A percentile compares a stretch with the other conserved stretches of the same genome.
phyloP scores from a whole-genome alignment of 371 early-diverging fungal genomes.

The Mortierella sp. region DNA sequence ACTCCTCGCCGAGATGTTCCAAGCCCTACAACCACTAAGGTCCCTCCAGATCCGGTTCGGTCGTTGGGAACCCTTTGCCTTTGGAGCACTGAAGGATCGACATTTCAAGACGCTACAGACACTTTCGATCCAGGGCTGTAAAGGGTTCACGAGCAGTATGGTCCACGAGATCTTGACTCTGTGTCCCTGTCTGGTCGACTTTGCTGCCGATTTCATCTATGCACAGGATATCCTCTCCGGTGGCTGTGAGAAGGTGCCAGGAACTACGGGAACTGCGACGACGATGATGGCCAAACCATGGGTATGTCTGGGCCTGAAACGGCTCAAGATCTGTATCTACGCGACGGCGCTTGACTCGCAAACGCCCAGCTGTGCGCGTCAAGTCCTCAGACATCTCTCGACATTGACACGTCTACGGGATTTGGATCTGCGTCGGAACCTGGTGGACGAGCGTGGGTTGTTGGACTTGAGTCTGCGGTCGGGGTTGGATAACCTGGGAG shows the following conservation, averaged over 20 bases:
- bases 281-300: too few species aligned
- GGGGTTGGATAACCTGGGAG: background rate
- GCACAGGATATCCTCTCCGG: background rate
- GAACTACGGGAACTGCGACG: too few species aligned
- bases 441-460: background rate
- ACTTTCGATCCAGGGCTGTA: background rate
- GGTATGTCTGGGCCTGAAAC: background rate
- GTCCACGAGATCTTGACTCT: background rate
- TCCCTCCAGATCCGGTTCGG: background rate
- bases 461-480: background rate
- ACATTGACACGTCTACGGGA: background rate
- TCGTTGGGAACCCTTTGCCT: background rate
- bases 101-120: background rate
- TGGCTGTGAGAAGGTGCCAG: too few species aligned
- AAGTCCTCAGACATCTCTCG: background rate
- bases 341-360: background rate
- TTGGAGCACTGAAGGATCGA: background rate
- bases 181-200: background rate
- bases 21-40: background rate
- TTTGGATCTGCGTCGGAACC: background rate
- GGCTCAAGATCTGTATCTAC: background rate
- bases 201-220: background rate
- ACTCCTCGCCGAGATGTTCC: background rate
- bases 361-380: background rate
- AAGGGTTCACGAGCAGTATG: background rate